phyloP scores from a whole-genome alignment of 441 rosid species.

The Adansonia gregorii region DNA sequence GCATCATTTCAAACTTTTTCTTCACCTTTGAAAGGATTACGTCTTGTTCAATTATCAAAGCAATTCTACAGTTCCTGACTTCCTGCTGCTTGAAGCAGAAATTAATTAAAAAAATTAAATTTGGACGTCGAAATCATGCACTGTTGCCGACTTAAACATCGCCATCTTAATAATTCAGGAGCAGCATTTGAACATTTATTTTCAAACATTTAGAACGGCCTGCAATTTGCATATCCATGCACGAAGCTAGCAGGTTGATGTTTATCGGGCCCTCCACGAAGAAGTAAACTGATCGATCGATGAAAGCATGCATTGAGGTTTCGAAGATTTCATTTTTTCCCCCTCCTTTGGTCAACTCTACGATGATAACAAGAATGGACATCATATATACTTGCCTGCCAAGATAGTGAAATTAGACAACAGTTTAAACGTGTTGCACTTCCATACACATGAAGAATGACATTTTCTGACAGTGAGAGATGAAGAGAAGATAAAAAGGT shows the following conservation, averaged over 20 bases:
- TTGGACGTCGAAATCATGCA: not conserved
- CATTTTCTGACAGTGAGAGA: not conserved
- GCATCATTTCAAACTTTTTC: not conserved
- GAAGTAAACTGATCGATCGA: not conserved
- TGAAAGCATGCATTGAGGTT: not conserved
- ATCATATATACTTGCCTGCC: not conserved
- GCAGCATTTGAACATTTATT: too few relatives aligned
- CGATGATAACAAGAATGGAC: constrained; percentile 11
- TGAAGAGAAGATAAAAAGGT: not conserved
- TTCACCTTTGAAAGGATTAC: not conserved
- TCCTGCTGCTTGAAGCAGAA: too few relatives aligned
- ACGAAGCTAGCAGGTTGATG: not conserved
- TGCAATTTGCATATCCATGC: not conserved
- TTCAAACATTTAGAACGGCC: too few relatives aligned
- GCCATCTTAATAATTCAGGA: not conserved
- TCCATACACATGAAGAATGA: not conserved
- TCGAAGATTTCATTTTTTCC: not conserved
- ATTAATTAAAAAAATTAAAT: not conserved
- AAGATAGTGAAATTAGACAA: constrained; percentile 12
- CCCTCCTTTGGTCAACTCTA: not conserved
- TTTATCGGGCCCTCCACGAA: not conserved
- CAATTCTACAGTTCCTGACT: not conserved
- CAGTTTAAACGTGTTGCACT: not conserved
- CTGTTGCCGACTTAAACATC: not conserved
- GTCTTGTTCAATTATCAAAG: not conserved